Evolutionary conservation across 768 basidiomycete genomes (phyloP), one percentile per base, ranked within the genome.

Genomic region (Crassisporium funariophilum): DNA sequence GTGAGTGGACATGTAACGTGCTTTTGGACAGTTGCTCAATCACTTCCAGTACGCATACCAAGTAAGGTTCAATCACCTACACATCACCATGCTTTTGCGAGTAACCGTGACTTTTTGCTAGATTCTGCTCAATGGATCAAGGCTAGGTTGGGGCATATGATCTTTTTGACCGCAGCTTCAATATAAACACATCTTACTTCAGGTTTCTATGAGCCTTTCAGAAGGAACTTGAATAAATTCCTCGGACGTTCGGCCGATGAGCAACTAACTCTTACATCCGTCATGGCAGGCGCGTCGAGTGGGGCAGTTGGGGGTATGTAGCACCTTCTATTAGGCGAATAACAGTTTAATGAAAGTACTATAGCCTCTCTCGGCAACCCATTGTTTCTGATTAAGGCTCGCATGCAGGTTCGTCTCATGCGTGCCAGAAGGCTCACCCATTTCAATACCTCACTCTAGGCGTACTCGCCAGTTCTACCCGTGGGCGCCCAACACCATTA

Each of bases 181-280:
- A 16, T 8, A 23, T 27, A 15, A 11, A 25, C 12, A 10, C 11
- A 15, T 35, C 19, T 38, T 40, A 15, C 46, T 29, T 12, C 24
- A 91, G 95, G 97, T 4, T 95, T 99, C 62, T 99, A 97, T 62
- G 97, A 99, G 63, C 95, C 95, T 1, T 81, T 98, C 46, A 79
- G 97, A 49, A 77, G 71, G 48, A 66, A 66, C 2, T 62, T 91
- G 41, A 99, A 98, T 68, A 69, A 69, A 15, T 53, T 83, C 29
- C 65, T 90, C 40, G 93, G 94, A 31, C 68, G 77, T 52, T 65
- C 76, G 22, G 68, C 83, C 29, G 74, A 76, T 16, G 83, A 85
- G 17, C 88, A 88, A 56, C 72, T 87, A 31, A 83, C 84, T 2
- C 63, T 81, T 29, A 95, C 91, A 1, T 91, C 94, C 29, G 65